Conservation (phyloP, 192 early-diverging fungal genomes). For the Mortierella claussenii region DNA sequence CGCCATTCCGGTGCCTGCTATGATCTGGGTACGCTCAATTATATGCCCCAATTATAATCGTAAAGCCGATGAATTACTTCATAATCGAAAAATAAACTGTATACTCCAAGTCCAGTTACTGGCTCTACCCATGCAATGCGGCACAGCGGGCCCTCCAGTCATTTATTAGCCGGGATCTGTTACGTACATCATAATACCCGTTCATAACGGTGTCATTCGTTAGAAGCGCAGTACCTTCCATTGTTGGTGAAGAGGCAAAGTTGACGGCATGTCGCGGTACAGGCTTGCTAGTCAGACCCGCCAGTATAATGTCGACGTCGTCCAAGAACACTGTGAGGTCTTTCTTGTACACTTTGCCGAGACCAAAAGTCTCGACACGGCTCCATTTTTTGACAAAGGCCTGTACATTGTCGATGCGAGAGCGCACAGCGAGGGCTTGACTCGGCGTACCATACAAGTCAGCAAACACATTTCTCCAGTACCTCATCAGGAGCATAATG, state of each 20-base stretch:
- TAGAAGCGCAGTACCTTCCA: neutral
- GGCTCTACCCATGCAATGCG: constrained; percentile 2
- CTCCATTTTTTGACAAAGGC: constrained; percentile 41
- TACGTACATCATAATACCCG: constrained; percentile 17
- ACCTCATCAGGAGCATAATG: constrained; percentile 8
- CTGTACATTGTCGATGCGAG: constrained; percentile 13
- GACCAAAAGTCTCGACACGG: constrained; percentile 38
- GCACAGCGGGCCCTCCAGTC: constrained; percentile 21
- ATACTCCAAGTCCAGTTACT: no score
- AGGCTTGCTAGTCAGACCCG: constrained; percentile 15
- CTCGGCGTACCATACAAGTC: neutral
- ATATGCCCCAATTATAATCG: no score
- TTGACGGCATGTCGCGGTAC: neutral
- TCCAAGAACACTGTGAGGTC: constrained; percentile 33
- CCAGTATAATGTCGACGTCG: constrained; percentile 27
- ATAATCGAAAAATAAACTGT: no score
- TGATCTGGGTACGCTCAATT: neutral
- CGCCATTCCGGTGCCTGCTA: neutral
- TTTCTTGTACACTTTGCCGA: constrained; percentile 50
- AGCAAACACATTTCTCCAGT: constrained; percentile 28
- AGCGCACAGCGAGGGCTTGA: neutral
- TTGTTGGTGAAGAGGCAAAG: neutral
- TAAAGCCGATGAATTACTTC: no score
- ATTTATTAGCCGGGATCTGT: constrained; percentile 18
- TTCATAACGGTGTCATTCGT: neutral